These are phyloP conservation scores for Durio zibethinus DNA, from an alignment of 345 rosid species.

Conservation along the genomic window DNA sequence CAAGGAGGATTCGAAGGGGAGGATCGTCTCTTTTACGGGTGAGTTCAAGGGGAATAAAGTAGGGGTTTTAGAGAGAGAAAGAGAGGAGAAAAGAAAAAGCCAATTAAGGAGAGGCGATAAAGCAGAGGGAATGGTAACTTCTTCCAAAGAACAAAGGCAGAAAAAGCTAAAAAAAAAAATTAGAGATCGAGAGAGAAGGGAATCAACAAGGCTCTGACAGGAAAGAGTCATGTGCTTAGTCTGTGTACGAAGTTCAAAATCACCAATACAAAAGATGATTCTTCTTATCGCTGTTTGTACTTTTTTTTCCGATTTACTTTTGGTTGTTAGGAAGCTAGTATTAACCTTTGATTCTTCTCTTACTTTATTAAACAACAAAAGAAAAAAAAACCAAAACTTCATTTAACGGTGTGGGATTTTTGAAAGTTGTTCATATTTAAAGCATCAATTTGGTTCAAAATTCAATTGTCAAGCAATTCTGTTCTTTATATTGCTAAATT, in stretches of 20 bases:
- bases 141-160: conserved; percentile 49
- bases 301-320: conserved; percentile 2
- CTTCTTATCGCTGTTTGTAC: conserved; percentile 37
- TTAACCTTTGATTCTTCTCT: conserved; percentile 12
- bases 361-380: conserved; percentile 2
- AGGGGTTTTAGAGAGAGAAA: conserved; percentile 22
- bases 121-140: conserved; percentile 53
- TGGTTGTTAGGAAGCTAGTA: background rate
- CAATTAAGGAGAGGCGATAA: conserved; percentile 23
- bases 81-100: conserved; percentile 33
- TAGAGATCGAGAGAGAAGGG: conserved; percentile 3
- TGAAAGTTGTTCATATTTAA: background rate
- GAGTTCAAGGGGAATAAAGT: conserved; percentile 62
- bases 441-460: background rate
- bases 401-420: background rate
- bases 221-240: conserved; percentile 46
- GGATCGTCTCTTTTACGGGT: conserved; percentile 57
- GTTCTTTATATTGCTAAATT: background rate
- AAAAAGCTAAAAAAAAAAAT: conserved; percentile 14
- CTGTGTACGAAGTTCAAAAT: conserved; percentile 46
- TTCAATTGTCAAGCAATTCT: background rate
- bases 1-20: conserved; percentile 57
- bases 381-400: background rate
- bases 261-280: conserved; percentile 42
- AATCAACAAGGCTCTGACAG: conserved; percentile 51